phyloP scores from a whole-genome alignment of 2,329 filamentous ascomycete genomes.

The Fusarium sacchari region DNA sequence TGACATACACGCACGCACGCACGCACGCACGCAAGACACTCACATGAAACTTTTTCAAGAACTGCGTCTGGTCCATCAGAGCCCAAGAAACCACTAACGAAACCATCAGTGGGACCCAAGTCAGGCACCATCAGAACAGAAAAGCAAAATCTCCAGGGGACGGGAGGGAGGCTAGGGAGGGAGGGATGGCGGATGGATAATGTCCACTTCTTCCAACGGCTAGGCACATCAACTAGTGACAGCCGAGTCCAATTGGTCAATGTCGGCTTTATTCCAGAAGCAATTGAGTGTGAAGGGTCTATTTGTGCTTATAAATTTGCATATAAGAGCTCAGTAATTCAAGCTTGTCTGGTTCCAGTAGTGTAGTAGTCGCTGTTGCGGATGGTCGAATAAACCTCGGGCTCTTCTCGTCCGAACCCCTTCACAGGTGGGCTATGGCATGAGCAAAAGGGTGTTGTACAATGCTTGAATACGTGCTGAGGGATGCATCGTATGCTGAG shows the following conservation, averaged over 20 bases:
- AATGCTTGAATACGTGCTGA: conserved; percentile 13
- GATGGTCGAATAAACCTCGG: background rate
- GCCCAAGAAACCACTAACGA: conserved; percentile 30
- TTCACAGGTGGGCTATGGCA: conserved; percentile 8
- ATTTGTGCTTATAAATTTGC: background rate
- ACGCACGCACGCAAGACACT: conserved; percentile 7
- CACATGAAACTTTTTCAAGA: conserved; percentile 11
- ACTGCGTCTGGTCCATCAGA: conserved; percentile 1
- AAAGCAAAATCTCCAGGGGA: conserved; percentile 30
- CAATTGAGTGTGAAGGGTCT: background rate
- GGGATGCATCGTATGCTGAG: conserved; percentile 5
- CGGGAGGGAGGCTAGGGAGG: conserved; percentile 19
- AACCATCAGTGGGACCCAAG: conserved; percentile 30
- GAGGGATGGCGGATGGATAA: conserved; percentile 13
- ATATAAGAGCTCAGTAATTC: background rate
- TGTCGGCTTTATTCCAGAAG: conserved; percentile 25
- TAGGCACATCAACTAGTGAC: conserved; percentile 19
- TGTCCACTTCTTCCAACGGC: conserved; percentile 26
- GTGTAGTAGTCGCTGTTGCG: background rate
- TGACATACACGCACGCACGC: background rate
- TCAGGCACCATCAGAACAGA: conserved; percentile 31
- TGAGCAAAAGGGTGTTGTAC: conserved; percentile 19
- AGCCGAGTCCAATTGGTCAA: conserved; percentile 10
- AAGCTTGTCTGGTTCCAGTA: background rate
- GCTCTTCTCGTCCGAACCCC: conserved; percentile 10